Base-by-base conservation (phyloP, 768 basidiomycete genomes). In the Lanmaoa pseudosensibilis region DNA sequence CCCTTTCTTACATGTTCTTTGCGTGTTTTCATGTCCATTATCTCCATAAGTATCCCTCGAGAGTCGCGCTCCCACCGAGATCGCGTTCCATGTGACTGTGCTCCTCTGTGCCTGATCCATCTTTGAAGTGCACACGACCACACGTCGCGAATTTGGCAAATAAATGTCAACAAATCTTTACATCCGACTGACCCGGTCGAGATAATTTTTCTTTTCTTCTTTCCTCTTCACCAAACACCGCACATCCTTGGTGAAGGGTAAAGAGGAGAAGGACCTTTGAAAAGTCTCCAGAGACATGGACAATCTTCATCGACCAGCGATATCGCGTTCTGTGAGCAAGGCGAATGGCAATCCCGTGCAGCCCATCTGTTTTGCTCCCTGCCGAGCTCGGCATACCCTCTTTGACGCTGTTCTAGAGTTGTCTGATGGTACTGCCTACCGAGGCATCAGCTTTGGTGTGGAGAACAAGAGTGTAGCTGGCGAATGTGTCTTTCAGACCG, bases 401-500 rank as follows among this genome's bases (percentile, higher is more conserved):
- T 63, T 69, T 53, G 88, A 92, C 50, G 87, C 85, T 1, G 85
- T 98, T 46, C 79, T 99, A 56, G 94, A 98, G 74, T 80, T 99
- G 58, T 82, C 82, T 46, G 96, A 98, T 74, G 96, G 95, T 4
- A 84, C 92, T 52, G 87, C 90, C 1, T 92, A 85, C 66, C 79
- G 88, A 54, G 97, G 97, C 36, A 86, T 90, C 70, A 93, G 90
- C 68, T 98, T 99, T 69, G 97, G 97, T 66, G 94, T 93, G 5
- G 83, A 92, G 65, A 84, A 82, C 45, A 95, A 93, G 75, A 94
- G 92, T 68, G 81, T 96, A 33, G 83, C 96, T 18, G 97, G 97
- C 65, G 97, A 99, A 83, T 98, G 97, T 73, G 97, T 99, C 68
- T 99, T 99, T 77, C 96, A 98, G 78, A 99, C 97, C 39, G 97